Conservation (phyloP, 2,329 filamentous ascomycete genomes). For the Fusarium sp. region DNA sequence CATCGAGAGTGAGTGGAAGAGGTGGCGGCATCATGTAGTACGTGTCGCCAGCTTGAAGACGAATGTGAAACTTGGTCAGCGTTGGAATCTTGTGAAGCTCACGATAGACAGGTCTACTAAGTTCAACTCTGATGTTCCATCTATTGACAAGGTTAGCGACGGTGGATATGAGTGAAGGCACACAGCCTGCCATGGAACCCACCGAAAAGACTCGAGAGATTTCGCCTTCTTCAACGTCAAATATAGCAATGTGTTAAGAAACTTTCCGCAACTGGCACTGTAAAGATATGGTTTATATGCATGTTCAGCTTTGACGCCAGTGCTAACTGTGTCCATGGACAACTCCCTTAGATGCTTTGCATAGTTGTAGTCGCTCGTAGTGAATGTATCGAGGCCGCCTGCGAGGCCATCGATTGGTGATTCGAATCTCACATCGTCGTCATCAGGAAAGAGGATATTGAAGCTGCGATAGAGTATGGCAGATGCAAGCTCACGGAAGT, state of each 20-base stretch:
- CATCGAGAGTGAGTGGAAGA: constrained; percentile 52
- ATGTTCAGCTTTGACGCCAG: constrained; percentile 63
- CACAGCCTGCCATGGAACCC: constrained; percentile 39
- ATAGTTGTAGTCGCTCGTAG: constrained; percentile 72
- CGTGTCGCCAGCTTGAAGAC: constrained; percentile 68
- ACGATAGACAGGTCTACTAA: constrained; percentile 68
- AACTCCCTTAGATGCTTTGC: constrained; percentile 67
- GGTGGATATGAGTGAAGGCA: neutral
- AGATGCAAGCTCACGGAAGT: constrained; percentile 68
- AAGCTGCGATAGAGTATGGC: constrained; percentile 69
- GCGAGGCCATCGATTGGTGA: constrained; percentile 68
- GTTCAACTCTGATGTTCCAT: constrained; percentile 73
- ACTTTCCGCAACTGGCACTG: constrained; percentile 68
- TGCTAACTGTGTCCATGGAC: constrained; percentile 65
- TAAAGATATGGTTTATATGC: constrained; percentile 66
- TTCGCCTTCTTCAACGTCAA: constrained; percentile 66
- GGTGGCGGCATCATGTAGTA: constrained; percentile 63
- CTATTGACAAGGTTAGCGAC: constrained; percentile 47
- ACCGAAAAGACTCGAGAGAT: constrained; percentile 68
- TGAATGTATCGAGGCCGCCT: constrained; percentile 69
- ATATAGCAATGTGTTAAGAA: constrained; percentile 70
- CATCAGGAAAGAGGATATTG: constrained; percentile 70
- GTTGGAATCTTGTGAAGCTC: constrained; percentile 65
- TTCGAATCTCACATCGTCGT: constrained; percentile 64
- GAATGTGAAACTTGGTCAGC: constrained; percentile 65